A percentile compares a stretch with the other conserved stretches of the same genome.
Evolutionary conservation across 768 basidiomycete genomes (phyloP).

Genomic region (Omphalotus guepiniiformis): DNA sequence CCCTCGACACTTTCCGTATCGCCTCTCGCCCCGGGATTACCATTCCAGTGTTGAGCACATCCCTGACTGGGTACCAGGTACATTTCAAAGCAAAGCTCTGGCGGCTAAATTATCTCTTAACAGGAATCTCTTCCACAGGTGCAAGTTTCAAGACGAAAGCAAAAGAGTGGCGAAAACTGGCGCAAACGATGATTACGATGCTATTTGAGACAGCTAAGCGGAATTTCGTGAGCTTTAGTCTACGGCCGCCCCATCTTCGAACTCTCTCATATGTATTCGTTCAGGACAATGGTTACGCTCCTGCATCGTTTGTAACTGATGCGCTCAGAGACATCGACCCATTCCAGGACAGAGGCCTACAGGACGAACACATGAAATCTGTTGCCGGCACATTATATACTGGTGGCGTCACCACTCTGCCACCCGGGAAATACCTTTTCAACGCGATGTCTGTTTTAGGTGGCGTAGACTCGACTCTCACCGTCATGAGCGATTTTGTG

Average conservation of each 20-base stretch:
- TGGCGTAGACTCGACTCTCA: background rate
- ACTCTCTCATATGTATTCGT: background rate
- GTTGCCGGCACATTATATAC: background rate
- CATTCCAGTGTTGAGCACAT: conserved; percentile 24
- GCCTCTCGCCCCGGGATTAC: conserved; percentile 19
- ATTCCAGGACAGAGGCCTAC: no score
- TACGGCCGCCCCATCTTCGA: background rate
- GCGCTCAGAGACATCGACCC: background rate
- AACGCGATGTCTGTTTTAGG: background rate
- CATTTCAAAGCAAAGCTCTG: background rate
- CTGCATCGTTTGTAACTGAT: background rate
- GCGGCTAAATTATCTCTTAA: no score
- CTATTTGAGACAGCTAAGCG: background rate
- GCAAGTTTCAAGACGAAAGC: conserved; percentile 32
- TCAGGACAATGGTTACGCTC: background rate
- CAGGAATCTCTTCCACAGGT: conserved; percentile 13
- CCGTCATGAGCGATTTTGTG: background rate
- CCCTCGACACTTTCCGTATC: conserved; percentile 19
- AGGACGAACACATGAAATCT: background rate
- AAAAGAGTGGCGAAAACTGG: conserved; percentile 5
- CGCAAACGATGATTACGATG: background rate
- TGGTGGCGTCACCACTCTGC: background rate
- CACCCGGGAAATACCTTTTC: background rate
- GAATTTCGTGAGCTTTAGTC: background rate
- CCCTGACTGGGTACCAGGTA: conserved; percentile 25